Conservation (phyloP, 2,329 filamentous ascomycete species). For the Neurospora crassa region DNA sequence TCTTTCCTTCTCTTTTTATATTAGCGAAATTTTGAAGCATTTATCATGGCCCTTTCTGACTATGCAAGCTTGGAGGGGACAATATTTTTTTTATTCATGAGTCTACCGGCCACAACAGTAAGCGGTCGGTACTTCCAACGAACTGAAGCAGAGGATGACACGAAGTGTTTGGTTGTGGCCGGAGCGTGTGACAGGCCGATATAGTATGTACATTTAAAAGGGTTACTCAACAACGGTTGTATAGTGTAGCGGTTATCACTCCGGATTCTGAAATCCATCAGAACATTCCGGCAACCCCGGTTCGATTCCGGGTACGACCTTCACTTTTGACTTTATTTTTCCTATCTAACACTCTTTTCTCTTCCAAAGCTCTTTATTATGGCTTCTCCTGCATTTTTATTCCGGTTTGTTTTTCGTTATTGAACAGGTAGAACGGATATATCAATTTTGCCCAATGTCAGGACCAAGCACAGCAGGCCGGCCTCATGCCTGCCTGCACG, state of each 20-base stretch:
- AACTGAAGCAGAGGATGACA: not conserved
- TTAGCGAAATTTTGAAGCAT: not conserved
- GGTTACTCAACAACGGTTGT: not conserved
- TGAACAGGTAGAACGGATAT: too few species aligned
- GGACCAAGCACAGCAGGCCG: too few species aligned
- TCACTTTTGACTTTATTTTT: not conserved
- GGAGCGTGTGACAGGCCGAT: not conserved
- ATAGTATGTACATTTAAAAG: not conserved
- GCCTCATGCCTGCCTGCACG: too few species aligned
- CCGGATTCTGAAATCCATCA: not conserved
- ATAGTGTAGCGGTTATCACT: slow-evolving; percentile 1
- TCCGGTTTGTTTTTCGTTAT: not conserved
- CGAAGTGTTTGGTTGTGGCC: too few species aligned
- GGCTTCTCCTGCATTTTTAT: too few species aligned
- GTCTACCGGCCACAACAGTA: not conserved
- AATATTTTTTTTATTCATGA: too few species aligned
- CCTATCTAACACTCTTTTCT: not conserved
- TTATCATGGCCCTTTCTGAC: not conserved
- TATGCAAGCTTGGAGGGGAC: not conserved
- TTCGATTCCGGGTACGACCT: slow-evolving; percentile 1
- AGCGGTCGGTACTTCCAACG: not conserved
- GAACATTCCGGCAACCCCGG: not conserved
- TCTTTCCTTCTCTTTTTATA: not conserved
- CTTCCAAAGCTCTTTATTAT: too few species aligned
- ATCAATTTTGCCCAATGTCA: too few species aligned